Evolutionary conservation across 441 rosid species (phyloP), one percentile per base, ranked within the genome.

Genomic region (Flueggea neowawraea): DNA sequence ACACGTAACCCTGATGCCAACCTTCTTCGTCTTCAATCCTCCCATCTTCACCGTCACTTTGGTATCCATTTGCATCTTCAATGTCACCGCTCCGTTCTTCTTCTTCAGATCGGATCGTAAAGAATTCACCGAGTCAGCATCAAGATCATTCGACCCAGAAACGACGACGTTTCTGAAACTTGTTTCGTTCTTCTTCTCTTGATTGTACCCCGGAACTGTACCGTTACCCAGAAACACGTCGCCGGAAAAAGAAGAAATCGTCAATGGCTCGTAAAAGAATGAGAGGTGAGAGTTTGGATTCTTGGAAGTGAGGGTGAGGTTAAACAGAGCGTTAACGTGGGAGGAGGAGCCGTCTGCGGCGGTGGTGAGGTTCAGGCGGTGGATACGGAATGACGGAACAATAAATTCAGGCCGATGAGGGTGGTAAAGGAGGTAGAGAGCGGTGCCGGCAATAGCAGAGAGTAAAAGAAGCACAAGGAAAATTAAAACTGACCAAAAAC

Each of bases 271-370:
- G 79, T 91, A 95, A 73, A 54, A 54, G 78, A 77, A 89, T 2
- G 77, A 78, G 41, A 95, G 53, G 69, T 89, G 89, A n/a, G 84
- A 81, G 78, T 94, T 95, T 0, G 95, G 95, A 78, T 95, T 95
- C 55, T 60, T 83, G 17, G 98, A 84, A 62, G 83, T 73, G 54
- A 95, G 63, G 58, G 84, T 75, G 78, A 95, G 78, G 32, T 83
- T 77, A 63, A 95, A 74, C 54, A 73, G 75, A 54, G 96, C 69
- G 73, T 57, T 32, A 54, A 94, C 39, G 44, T 55, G 78, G 10
- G 78, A 67, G 22, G 84, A 10, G 47, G 88, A 78, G 47, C 94
- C 73, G 75, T 86, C 91, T 4, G 89, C 65, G 14, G 91, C 45
- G 55, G 88, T 78, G 6, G 96, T 86, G 69, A 91, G 68, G 56